phyloP scores from a whole-genome alignment of 2,329 filamentous ascomycete species.

The Periconia sp. region DNA sequence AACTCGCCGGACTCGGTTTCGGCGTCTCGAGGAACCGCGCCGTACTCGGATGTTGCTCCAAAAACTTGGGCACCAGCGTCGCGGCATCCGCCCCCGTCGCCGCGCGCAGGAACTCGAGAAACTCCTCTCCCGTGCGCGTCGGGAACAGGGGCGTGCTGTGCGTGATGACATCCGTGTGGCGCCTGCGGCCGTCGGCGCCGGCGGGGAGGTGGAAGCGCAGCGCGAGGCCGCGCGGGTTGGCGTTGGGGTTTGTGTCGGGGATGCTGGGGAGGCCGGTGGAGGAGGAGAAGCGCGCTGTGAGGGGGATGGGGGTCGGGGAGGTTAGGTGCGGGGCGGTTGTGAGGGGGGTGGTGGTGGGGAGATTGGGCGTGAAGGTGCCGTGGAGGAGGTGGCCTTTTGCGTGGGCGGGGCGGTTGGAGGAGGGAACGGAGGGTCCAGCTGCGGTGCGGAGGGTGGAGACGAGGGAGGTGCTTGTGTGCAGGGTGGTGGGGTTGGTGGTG shows the following conservation, averaged over 20 bases:
- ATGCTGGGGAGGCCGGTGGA: constrained; percentile 55
- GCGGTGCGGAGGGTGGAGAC: constrained; percentile 27
- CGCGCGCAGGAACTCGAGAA: constrained; percentile 53
- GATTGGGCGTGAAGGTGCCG: constrained; percentile 56
- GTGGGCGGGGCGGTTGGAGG: constrained; percentile 47
- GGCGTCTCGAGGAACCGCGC: constrained; percentile 51
- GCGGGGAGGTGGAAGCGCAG: constrained; percentile 54
- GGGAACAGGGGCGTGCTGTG: constrained; percentile 59
- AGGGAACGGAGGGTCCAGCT: constrained; percentile 17
- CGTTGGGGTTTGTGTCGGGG: constrained; percentile 52
- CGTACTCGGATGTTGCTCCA: constrained; percentile 52
- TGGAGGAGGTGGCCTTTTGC: constrained; percentile 56
- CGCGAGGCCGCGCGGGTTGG: constrained; percentile 51
- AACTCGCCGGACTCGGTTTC: constrained; percentile 54
- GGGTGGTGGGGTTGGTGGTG: constrained; percentile 22
- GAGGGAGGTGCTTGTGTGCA: constrained; percentile 33
- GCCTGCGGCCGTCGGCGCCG: constrained; percentile 38
- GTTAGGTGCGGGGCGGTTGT: constrained; percentile 54
- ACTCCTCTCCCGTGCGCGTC: constrained; percentile 54
- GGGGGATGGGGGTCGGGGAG: constrained; percentile 43
- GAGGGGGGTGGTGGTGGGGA: constrained; percentile 45
- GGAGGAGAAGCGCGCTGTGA: constrained; percentile 55
- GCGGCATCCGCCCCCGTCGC: constrained; percentile 30
- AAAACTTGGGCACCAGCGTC: constrained; percentile 44
- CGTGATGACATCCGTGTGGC: constrained; percentile 59